Percentiles rank a stretch among this genome's conserved stretches.
phyloP scores from a whole-genome alignment of 2,329 filamentous ascomycete species.

The Proliferodiscus dingleyae region DNA sequence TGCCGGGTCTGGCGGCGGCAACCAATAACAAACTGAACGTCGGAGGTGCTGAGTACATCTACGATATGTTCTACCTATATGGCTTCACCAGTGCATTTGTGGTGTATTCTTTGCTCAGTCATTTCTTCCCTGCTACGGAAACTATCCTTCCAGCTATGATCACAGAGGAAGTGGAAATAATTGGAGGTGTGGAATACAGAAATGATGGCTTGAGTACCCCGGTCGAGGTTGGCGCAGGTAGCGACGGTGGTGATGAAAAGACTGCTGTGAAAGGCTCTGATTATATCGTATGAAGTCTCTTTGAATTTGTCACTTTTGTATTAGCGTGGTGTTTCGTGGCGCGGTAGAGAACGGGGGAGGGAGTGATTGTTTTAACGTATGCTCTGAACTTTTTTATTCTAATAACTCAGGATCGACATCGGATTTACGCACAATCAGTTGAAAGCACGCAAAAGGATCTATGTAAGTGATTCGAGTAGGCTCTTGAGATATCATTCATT shows the following conservation, averaged over 20 bases:
- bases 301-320: neutral
- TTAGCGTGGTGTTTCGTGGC: too few species aligned
- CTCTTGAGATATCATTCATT: too few species aligned
- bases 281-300: conserved; percentile 4
- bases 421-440: too few species aligned
- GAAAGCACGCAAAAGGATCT: too few species aligned
- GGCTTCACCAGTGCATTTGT: conserved; percentile 35
- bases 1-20: conserved; percentile 25
- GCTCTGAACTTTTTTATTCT: too few species aligned
- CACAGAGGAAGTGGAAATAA: conserved; percentile 26
- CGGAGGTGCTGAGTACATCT: conserved; percentile 30
- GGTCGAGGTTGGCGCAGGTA: neutral
- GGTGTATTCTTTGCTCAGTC: conserved; percentile 28
- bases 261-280: conserved; percentile 13
- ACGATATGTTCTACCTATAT: conserved; percentile 35
- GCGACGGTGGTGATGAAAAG: conserved; percentile 17
- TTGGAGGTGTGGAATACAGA: conserved; percentile 14
- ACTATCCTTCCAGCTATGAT: conserved; percentile 31
- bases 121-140: conserved; percentile 31
- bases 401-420: too few species aligned
- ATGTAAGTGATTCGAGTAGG: too few species aligned
- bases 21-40: conserved; percentile 25
- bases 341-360: too few species aligned
- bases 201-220: conserved; percentile 10
- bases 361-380: too few species aligned